Conservation (phyloP, 306 rosid genomes). For the Ziziphus jujuba region DNA sequence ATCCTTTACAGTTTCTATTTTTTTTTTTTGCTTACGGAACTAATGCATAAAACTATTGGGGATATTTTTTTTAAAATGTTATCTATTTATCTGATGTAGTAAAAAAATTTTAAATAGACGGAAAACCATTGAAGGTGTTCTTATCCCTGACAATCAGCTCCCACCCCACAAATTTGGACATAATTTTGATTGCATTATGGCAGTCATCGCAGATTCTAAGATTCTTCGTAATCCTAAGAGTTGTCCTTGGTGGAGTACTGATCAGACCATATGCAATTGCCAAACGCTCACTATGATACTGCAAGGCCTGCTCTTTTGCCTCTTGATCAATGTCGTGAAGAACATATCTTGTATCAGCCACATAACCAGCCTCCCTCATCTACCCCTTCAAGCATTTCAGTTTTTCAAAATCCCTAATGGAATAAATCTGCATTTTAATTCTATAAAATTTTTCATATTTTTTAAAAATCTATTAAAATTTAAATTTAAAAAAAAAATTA, state of each 20-base stretch:
- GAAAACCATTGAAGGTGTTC: too few species aligned
- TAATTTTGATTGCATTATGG: constrained; percentile 88
- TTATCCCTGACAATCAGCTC: constrained; percentile 93
- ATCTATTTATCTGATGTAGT: too few species aligned
- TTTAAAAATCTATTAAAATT: too few species aligned
- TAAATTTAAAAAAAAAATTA: too few species aligned
- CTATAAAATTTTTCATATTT: too few species aligned
- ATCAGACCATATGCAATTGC: constrained; percentile 96
- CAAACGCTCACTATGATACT: constrained; percentile 84
- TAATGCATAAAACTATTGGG: too few species aligned
- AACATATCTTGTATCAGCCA: constrained; percentile 88
- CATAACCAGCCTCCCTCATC: constrained; percentile 88
- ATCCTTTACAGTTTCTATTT: too few species aligned
- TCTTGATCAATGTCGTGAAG: constrained; percentile 92
- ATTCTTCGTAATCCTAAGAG: constrained; percentile 89
- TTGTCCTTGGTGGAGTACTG: constrained; percentile 92
- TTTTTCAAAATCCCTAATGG: too few species aligned
- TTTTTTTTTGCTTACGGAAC: too few species aligned
- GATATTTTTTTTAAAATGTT: too few species aligned
- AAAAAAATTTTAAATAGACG: too few species aligned
- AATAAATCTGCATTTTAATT: too few species aligned
- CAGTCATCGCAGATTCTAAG: constrained; percentile 93
- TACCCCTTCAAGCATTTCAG: constrained; percentile 73
- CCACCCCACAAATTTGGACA: constrained; percentile 89
- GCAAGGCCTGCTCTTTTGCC: constrained; percentile 89